A percentile compares a stretch with the other conserved stretches of the same genome.
Conservation (phyloP, 305 asterid species). For the Fraxinus nigra region DNA sequence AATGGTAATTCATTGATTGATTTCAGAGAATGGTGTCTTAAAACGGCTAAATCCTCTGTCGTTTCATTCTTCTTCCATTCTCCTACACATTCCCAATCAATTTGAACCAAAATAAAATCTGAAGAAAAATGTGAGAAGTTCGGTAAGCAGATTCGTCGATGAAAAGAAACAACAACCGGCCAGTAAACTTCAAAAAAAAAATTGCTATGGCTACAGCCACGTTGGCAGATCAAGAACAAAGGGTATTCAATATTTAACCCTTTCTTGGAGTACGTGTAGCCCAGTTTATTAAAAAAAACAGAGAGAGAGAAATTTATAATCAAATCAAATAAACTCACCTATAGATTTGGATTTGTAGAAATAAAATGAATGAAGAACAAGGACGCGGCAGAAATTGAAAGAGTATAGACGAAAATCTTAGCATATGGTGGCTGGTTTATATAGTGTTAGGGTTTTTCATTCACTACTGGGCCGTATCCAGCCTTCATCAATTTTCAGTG, state of each 20-base stretch:
- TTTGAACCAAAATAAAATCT: neutral
- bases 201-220: slow-evolving; percentile 31
- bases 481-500: neutral
- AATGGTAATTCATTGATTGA: slow-evolving; percentile 3
- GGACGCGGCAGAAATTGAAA: neutral
- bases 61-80: slow-evolving; percentile 16
- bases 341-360: neutral
- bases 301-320: neutral
- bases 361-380: neutral
- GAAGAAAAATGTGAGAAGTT: slow-evolving; percentile 16
- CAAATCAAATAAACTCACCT: neutral
- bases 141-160: slow-evolving; percentile 32
- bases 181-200: slow-evolving; percentile 16
- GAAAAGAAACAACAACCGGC: slow-evolving; percentile 26
- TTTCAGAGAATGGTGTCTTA: slow-evolving; percentile 14
- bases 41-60: slow-evolving; percentile 15
- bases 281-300: neutral
- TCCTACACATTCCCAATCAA: neutral
- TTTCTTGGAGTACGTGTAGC: slow-evolving; percentile 26
- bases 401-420: neutral
- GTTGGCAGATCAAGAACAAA: slow-evolving; percentile 24
- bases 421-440: neutral
- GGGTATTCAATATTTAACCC: slow-evolving; percentile 20
- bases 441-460: neutral
- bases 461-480: neutral